Evolutionary conservation across 2,329 filamentous ascomycete genomes (phyloP), one percentile per base, ranked within the genome.

Genomic region (Verticillium nubilum): DNA sequence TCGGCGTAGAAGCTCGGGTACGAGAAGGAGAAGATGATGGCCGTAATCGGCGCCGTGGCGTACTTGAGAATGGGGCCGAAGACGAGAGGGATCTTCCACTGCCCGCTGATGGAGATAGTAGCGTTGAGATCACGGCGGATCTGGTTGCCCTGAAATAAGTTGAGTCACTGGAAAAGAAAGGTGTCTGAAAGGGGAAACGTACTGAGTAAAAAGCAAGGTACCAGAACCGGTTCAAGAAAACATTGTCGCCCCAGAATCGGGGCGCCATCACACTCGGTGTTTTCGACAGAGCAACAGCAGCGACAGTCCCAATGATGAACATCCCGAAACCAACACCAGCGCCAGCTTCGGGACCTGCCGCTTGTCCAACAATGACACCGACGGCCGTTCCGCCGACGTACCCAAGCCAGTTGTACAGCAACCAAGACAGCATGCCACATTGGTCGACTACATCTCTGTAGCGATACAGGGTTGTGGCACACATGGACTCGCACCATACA

Each of bases 401-500:
- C n/a, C n/a, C n/a, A n/a, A n/a, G n/a, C n/a, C n/a, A n/a, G 65
- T 78, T 76, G n/a, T 76, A 57, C 27, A 71, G 54, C 66, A 80
- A 77, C n/a, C 3, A 47, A 23, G 78, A 60, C 10, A 74, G 59
- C 52, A 77, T 60, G 4, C 80, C 73, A n/a, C 77, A 68, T 62
- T 81, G 70, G n/a, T 69, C 66, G 25, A 73, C 68, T 12, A 81
- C 70, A 56, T 80, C 73, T 10, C 69, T 71, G 70, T 78, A 83
- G 17, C 79, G 76, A 60, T 82, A 82, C 0, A 81, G 73, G 0
- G 74, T 82, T 0, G 78, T 84, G 1, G 80, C 74, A 61, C 76
- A 76, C 54, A 82, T 72, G 50, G 80, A 69, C 72, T 85, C 69
- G 53, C 76, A 67, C 76, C 79, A 76, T 59, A 85, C 74, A 50